Evolutionary conservation across 1,284 basidiomycete genomes (phyloP).

Genomic region (Phylloboletellus chloephorus): DNA sequence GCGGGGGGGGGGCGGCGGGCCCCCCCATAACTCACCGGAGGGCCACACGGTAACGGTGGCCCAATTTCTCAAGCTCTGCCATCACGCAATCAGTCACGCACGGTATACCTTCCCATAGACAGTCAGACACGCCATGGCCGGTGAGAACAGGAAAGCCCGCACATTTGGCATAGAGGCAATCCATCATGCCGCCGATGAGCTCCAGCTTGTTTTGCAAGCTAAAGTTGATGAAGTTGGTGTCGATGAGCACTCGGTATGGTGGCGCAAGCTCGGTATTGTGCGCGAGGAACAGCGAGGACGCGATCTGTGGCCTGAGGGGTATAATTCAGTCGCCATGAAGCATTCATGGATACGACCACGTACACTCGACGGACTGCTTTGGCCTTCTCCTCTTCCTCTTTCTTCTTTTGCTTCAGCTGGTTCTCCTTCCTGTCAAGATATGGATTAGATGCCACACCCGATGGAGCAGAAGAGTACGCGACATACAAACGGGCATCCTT

Average conservation of each 20-base stretch:
- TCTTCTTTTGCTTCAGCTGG: conserved; percentile 72
- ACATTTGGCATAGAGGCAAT: conserved; percentile 99
- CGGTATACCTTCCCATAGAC: conserved; percentile 71
- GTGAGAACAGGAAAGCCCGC: conserved; percentile 32
- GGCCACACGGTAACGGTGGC: conserved; percentile 92
- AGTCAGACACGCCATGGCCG: conserved; percentile 5
- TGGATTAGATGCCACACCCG: not conserved
- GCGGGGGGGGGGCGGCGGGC: no score
- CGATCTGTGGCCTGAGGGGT: conserved; percentile 62
- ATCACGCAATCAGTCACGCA: conserved; percentile 98
- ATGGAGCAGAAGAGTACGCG: conserved; percentile 12
- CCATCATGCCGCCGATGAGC: conserved; percentile 97
- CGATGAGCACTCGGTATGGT: conserved; percentile 95
- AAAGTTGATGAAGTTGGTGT: conserved; percentile 99
- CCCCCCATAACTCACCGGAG: conserved; percentile 79
- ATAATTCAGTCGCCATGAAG: conserved; percentile 1
- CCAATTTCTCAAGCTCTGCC: conserved; percentile 96
- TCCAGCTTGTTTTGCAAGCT: conserved; percentile 98
- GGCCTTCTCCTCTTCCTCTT: conserved; percentile 68
- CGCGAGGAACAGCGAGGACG: conserved; percentile 90
- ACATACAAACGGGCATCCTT: conserved; percentile 89
- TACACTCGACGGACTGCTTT: conserved; percentile 70
- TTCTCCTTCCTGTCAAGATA: conserved; percentile 63
- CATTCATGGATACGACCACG: conserved; percentile 28
- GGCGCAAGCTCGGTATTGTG: conserved; percentile 97